phyloP scores from a whole-genome alignment of 495 filamentous ascomycete species.

The Sordaria brevicollis region DNA sequence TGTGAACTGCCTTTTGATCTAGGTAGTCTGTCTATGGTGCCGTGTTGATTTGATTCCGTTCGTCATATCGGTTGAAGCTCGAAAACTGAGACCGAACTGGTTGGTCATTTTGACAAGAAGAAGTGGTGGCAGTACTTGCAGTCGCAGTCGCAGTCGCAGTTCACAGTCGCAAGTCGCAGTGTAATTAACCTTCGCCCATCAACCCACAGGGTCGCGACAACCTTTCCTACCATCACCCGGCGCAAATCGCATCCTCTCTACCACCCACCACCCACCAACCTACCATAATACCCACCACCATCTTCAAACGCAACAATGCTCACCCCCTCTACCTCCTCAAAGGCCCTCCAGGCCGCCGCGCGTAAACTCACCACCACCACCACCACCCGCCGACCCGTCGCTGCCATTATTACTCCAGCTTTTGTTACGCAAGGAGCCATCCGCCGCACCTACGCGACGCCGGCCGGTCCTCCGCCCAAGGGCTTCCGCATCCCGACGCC shows the following conservation, averaged over 20 bases:
- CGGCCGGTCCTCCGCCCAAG: slow-evolving; percentile 63
- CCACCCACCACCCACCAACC: neutral
- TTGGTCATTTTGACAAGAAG: no score
- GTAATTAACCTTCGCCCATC: neutral
- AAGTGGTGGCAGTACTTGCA: neutral
- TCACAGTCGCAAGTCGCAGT: no score
- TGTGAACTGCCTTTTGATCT: neutral
- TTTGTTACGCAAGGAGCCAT: slow-evolving; percentile 19
- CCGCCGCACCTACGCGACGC: slow-evolving; percentile 55
- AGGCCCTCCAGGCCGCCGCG: slow-evolving; percentile 23
- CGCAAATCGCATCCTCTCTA: no score
- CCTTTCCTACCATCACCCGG: neutral
- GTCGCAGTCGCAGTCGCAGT: neutral
- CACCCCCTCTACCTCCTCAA: slow-evolving; percentile 15
- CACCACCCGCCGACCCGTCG: slow-evolving; percentile 9
- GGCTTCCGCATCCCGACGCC: slow-evolving; percentile 63
- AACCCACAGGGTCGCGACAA: neutral
- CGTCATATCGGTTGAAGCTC: neutral
- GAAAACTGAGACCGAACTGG: no score
- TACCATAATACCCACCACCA: neutral
- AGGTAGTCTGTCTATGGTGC: neutral
- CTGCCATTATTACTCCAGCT: slow-evolving; percentile 20
- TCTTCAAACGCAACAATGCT: slow-evolving; percentile 7
- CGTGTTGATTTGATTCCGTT: neutral
- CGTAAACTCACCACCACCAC: slow-evolving; percentile 26